Evolutionary conservation across 805 yeast genomes (phyloP).

Genomic region (Candida corydali): DNA sequence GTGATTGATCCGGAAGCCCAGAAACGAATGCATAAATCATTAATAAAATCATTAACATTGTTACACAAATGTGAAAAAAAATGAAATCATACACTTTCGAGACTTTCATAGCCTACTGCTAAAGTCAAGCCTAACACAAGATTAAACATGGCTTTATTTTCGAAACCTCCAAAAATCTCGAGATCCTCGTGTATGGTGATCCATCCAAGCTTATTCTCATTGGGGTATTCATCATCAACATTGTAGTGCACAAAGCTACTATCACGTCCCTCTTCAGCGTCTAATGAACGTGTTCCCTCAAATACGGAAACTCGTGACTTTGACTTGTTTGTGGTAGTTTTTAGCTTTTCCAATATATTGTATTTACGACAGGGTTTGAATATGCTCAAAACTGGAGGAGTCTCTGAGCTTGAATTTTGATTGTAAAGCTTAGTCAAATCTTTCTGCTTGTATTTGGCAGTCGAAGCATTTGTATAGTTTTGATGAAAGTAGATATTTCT

Average conservation of each 20-base stretch:
- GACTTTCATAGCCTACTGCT: constrained; percentile 40
- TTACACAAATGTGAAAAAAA: neutral
- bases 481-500: constrained; percentile 35
- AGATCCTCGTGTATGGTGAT: constrained; percentile 53
- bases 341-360: constrained; percentile 31
- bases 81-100: neutral
- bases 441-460: constrained; percentile 9
- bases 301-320: too few species aligned
- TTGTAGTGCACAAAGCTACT: constrained; percentile 54
- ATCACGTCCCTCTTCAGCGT: too few species aligned
- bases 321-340: too few species aligned
- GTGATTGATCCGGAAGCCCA: constrained; percentile 9
- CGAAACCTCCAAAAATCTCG: constrained; percentile 16
- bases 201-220: constrained; percentile 62
- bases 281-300: too few species aligned
- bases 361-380: constrained; percentile 42
- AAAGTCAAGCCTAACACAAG: constrained; percentile 49
- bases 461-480: constrained; percentile 17
- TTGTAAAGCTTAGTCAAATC: constrained; percentile 25
- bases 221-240: constrained; percentile 60
- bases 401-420: constrained; percentile 13
- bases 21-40: neutral
- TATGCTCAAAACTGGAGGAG: constrained; percentile 31
- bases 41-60: neutral
- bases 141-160: constrained; percentile 48